Evolutionary conservation across 495 filamentous ascomycete species (phyloP).

Genomic region (Thozetella sp.): DNA sequence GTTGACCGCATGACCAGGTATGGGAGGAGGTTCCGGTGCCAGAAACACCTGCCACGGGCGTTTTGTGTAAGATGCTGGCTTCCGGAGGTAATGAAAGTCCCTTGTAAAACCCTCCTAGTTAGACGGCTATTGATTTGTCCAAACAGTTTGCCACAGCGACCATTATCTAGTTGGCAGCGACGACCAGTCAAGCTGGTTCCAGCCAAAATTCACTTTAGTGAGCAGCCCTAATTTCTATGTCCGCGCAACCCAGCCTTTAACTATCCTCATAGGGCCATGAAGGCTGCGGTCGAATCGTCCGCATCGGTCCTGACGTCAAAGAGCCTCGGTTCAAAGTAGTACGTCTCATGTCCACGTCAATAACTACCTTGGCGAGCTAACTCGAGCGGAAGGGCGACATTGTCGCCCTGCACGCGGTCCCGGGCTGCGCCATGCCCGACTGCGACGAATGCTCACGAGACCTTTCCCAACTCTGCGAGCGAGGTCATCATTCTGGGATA

Average conservation of each 20-base stretch:
- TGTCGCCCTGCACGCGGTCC: conserved; percentile 3
- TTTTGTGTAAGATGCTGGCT: conserved; percentile 3
- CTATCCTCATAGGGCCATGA: background rate
- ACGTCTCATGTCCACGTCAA: background rate
- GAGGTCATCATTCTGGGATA: conserved; percentile 1
- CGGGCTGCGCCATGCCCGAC: background rate
- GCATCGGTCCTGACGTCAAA: background rate
- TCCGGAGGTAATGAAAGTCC: conserved; percentile 3
- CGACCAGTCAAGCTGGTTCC: conserved; percentile 2
- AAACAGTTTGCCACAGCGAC: background rate
- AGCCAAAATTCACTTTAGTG: background rate
- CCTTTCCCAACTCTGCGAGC: conserved; percentile 1
- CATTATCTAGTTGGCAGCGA: background rate
- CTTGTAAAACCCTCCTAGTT: background rate
- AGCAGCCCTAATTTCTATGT: background rate
- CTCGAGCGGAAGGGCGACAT: conserved; percentile 1
- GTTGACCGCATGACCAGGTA: background rate
- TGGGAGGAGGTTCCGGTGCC: conserved; percentile 5
- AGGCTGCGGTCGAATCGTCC: conserved; percentile 4
- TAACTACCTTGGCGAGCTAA: background rate
- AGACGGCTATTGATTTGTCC: too few relatives aligned
- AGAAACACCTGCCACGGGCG: background rate
- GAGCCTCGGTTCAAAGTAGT: background rate
- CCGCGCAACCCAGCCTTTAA: too few relatives aligned
- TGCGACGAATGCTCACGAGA: conserved; percentile 4